Conservation (phyloP, 768 basidiomycete genomes). For the Lentinula sp. region DNA sequence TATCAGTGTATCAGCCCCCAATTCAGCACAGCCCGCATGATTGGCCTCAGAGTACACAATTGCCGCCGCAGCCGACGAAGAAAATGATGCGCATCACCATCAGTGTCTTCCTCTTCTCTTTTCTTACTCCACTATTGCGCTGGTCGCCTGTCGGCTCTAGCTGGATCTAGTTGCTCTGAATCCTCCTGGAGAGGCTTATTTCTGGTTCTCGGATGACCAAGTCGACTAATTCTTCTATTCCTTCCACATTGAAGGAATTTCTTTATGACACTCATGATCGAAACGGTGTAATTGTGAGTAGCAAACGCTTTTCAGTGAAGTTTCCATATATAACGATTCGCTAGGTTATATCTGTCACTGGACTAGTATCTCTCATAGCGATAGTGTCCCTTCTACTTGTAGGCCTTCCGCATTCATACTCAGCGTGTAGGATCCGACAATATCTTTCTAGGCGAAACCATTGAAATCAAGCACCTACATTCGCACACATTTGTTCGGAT, state of each 20-base stretch:
- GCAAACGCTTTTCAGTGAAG: background rate
- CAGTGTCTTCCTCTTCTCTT: background rate
- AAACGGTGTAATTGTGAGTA: conserved; percentile 4
- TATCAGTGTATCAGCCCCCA: no score
- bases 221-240: background rate
- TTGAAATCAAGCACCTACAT: background rate
- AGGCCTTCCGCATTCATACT: background rate
- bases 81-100: no score
- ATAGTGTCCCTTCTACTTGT: conserved; percentile 12
- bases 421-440: background rate
- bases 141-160: background rate
- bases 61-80: no score
- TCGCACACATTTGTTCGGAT: conserved; percentile 15
- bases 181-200: background rate
- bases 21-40: no score
- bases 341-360: conserved; percentile 11
- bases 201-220: background rate
- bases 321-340: background rate
- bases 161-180: background rate
- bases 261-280: background rate
- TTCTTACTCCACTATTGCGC: background rate
- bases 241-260: background rate
- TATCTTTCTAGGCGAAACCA: conserved; percentile 5
- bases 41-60: no score
- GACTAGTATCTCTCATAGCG: conserved; percentile 12